Evolutionary conservation across 2,329 filamentous ascomycete genomes (phyloP).

Genomic region (Calonectria ilicicola): DNA sequence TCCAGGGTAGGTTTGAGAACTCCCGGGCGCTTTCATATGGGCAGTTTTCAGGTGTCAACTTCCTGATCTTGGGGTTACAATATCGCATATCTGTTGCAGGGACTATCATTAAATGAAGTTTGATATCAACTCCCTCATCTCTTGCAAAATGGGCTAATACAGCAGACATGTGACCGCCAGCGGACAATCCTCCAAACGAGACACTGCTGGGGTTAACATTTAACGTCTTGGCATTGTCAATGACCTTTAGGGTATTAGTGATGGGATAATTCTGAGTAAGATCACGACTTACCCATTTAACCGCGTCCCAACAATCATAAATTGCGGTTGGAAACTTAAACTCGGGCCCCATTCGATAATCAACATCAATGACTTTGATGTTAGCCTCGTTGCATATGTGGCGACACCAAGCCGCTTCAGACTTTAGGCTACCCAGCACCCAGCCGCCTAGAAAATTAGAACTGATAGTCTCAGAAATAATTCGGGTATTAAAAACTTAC

Average conservation of each 20-base stretch:
- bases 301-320: slow-evolving; percentile 43
- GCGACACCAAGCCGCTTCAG: slow-evolving; percentile 43
- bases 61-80: slow-evolving; percentile 31
- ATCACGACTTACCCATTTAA: slow-evolving; percentile 42
- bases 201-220: slow-evolving; percentile 35
- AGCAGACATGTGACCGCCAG: slow-evolving; percentile 44
- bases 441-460: slow-evolving; percentile 34
- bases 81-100: slow-evolving; percentile 49
- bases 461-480: fast-evolving
- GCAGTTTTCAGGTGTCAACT: slow-evolving; percentile 33
- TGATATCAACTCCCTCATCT: slow-evolving; percentile 45
- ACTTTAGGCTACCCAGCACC: slow-evolving; percentile 41
- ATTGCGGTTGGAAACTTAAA: slow-evolving; percentile 38
- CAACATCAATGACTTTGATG: slow-evolving; percentile 44
- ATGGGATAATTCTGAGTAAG: not conserved
- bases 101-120: slow-evolving; percentile 46
- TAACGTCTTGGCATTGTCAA: slow-evolving; percentile 18
- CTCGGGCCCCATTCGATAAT: slow-evolving; percentile 44
- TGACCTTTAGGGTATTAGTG: not conserved
- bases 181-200: slow-evolving; percentile 40
- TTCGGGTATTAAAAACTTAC: slow-evolving; percentile 13
- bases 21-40: slow-evolving; percentile 42
- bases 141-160: slow-evolving; percentile 50
- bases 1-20: slow-evolving; percentile 42
- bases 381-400: slow-evolving; percentile 41